Base-by-base conservation (phyloP, 345 rosid genomes). In the Limnanthes douglasii region DNA sequence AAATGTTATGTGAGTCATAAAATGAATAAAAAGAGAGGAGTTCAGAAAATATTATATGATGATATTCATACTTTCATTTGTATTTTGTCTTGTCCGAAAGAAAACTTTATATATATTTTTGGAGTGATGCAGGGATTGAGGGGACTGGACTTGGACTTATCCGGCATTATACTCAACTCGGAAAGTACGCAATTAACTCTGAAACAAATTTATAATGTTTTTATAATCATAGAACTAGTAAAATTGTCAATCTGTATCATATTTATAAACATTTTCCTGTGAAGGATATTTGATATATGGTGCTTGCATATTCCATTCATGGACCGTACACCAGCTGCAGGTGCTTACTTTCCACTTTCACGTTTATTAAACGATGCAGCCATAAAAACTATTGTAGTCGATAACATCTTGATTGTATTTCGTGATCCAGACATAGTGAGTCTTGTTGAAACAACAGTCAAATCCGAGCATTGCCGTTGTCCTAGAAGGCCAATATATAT, bases 91-190 rank as follows among this genome's bases (percentile, higher is more conserved):
- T 19, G 19, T 7, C 30, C n/a, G n/a, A n/a, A n/a, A n/a, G n/a
- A n/a, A n/a, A n/a, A n/a, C n/a, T n/a, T n/a, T 4, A 15, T 15
- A 1, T 7, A 25, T 16, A 33, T 25, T 38, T 6, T 16, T 15
- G 23, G 34, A 12, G 11, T 40, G 2, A 34, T 39, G 37, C 49
- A 83, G 95, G 95, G 23, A 68, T 75, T 6, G 90, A 83, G 39
- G 90, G 95, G 10, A 68, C 70, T 27, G 95, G 90, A 37, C 68
- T 73, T 23, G 86, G 90, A 6, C 86, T 83, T 31, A 46, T 50
- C 39, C 60, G 37, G 47, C 90, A 83, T 26, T 74, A 78, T 51
- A 39, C 48, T 38, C 54, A 46, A 39, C 69, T 83, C 1, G 82
- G 77, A 17, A 66, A 57, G 94, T 81, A 50, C 39, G 84, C 43